Evolutionary conservation across 2,329 filamentous ascomycete species (phyloP).

Genomic region (Fusarium secorum): DNA sequence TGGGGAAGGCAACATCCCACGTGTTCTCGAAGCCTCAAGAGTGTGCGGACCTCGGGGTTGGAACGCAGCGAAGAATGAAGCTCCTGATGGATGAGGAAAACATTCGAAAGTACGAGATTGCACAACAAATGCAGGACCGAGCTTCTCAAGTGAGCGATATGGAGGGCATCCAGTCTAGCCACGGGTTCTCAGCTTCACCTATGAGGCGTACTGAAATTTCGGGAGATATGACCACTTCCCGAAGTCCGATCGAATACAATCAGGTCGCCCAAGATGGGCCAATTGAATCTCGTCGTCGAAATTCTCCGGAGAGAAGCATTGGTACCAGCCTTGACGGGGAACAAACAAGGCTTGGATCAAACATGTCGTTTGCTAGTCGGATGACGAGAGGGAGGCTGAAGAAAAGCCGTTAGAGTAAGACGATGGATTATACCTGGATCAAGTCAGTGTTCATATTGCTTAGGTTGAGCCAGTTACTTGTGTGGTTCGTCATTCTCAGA

Average conservation of each 20-base stretch:
- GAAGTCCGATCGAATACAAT: not conserved
- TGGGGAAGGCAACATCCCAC: not conserved
- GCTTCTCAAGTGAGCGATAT: not conserved
- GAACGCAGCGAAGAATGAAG: constrained; percentile 73
- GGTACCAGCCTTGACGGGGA: not conserved
- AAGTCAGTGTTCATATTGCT: not conserved
- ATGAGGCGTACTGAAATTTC: constrained; percentile 11
- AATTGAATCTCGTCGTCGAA: not conserved
- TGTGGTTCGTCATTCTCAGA: constrained; percentile 1
- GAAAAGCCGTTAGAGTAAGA: not conserved
- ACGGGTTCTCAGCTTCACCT: not conserved
- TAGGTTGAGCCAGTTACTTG: not conserved
- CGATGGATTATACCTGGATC: not conserved
- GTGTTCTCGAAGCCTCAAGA: constrained; percentile 48
- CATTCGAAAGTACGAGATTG: constrained; percentile 74
- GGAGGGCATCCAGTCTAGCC: not conserved
- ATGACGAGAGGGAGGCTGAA: constrained; percentile 15
- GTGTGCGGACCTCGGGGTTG: constrained; percentile 68
- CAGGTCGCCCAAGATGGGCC: not conserved
- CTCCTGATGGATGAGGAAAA: constrained; percentile 83
- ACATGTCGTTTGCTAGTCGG: constrained; percentile 32
- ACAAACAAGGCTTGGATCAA: not conserved
- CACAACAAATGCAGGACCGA: constrained; percentile 48
- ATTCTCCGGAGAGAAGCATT: not conserved
- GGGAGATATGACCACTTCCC: not conserved